These are phyloP conservation scores for Beauveria sp. DNA, from an alignment of 2,329 filamentous ascomycete species.

Conservation along the genomic window DNA sequence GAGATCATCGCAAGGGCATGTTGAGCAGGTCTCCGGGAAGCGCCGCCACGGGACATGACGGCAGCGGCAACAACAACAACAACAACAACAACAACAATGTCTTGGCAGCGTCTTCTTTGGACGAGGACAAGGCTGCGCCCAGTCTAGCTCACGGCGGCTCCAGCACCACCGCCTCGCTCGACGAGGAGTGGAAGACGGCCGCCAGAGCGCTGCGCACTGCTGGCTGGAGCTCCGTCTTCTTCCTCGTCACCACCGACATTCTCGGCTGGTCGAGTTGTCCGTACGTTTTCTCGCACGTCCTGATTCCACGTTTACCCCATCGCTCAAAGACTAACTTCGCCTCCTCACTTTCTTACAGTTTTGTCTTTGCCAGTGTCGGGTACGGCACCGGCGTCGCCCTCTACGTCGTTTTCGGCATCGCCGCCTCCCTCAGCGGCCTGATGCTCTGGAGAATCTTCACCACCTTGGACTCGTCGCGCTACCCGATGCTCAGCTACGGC, in stretches of 20 bases:
- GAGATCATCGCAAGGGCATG: neutral
- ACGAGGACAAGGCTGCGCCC: neutral
- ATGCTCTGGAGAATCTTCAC: conserved; percentile 37
- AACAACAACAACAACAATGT: neutral
- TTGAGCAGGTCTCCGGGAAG: neutral
- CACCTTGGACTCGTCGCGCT: conserved; percentile 37
- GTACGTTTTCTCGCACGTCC: conserved; percentile 13
- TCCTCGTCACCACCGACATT: conserved; percentile 42
- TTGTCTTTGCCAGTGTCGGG: conserved; percentile 25
- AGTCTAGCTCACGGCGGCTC: neutral
- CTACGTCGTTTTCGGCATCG: conserved; percentile 35
- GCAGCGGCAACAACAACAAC: neutral
- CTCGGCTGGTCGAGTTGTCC: conserved; percentile 35
- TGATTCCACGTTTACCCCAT: neutral
- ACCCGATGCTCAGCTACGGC: conserved; percentile 37
- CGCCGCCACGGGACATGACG: neutral
- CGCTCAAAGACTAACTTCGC: neutral
- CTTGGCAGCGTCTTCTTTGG: neutral
- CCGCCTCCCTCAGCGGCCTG: conserved; percentile 32
- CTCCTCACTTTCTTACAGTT: neutral
- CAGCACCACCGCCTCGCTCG: conserved; percentile 14
- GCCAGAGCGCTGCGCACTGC: conserved; percentile 38
- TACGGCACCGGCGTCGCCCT: conserved; percentile 36
- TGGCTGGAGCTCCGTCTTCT: conserved; percentile 38
- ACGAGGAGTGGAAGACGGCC: conserved; percentile 37